Evolutionary conservation across 148 eudicot genomes (phyloP), one percentile per base, ranked within the genome.

Genomic region (Diospyros kaki): DNA sequence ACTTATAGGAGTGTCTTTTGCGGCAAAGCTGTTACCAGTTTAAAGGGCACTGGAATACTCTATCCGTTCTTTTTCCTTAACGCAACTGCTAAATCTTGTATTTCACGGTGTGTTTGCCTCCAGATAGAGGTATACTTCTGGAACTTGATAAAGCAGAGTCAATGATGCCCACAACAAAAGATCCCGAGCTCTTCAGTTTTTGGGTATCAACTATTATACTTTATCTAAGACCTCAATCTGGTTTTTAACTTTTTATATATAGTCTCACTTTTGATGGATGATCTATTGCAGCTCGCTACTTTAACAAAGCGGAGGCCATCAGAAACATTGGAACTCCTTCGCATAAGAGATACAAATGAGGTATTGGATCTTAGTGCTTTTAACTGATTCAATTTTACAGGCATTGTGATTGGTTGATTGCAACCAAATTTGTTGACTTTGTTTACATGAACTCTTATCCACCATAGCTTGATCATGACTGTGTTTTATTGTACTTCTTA

Each of bases 121-220:
- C 88, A 93, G 99, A 96, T 83, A 80, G 92, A 81, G 61, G 78
- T 76, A 87, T 91, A 72, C 90, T 91, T 45, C 76, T 87, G 42
- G 95, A 96, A 82, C 88, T 96, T 74, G 82, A 75, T 63, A 89
- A 85, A 73, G 90, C 90, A 56, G 99, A 96, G 86, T 89, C 88
- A 5, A 82, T 91, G 91, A 88, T 87, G 93, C 99, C 99, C 17
- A 75, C 94, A 45, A 74, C 88, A 54, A 78, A 78, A 18, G 88
- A 93, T 84, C 99, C 97, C 17, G 98, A 96, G 87, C 91, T 80
- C 80, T 96, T 87, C 84, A 93, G 99, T 87, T 96, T 96, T 45
- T 96, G 99, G 99, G 99, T 96, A 91, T 80, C 75, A 66, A 73
- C 68, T 51, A 64, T 71, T 11, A 56, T 61, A 46, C 50, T 74